phyloP scores from a whole-genome alignment of 2,329 filamentous ascomycete genomes.

The Cadophora sp. region DNA sequence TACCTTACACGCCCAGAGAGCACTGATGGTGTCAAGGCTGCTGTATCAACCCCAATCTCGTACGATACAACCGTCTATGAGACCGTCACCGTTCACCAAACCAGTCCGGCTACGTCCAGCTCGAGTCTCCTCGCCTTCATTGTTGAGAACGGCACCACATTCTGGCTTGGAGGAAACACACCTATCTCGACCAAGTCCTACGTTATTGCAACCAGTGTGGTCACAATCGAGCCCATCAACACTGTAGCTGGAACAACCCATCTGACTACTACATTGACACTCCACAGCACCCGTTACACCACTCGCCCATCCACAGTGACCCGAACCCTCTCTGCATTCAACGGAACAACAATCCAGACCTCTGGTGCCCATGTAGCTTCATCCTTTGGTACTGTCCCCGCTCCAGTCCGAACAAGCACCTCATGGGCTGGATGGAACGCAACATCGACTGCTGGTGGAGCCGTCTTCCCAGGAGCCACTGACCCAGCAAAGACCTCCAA shows the following conservation, averaged over 20 bases:
- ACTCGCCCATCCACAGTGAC: conserved; percentile 31
- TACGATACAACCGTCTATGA: conserved; percentile 13
- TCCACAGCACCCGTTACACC: conserved; percentile 22
- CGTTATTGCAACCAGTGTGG: conserved; percentile 32
- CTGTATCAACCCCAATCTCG: conserved; percentile 7
- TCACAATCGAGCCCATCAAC: conserved; percentile 38
- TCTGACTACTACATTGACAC: conserved; percentile 28
- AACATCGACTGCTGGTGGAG: conserved; percentile 23
- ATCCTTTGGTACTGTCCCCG: not conserved
- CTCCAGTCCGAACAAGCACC: not conserved
- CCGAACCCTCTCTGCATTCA: conserved; percentile 22
- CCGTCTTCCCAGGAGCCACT: conserved; percentile 1
- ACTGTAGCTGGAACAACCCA: not conserved
- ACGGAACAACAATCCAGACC: not conserved
- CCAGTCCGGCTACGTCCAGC: conserved; percentile 5
- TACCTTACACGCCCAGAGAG: conserved; percentile 16
- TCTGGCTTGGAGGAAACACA: conserved; percentile 36
- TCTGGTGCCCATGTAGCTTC: not conserved
- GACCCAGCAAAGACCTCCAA: conserved; percentile 17
- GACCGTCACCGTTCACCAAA: conserved; percentile 20
- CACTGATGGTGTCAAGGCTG: conserved; percentile 5
- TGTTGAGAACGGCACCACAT: conserved; percentile 29
- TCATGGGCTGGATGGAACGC: conserved; percentile 36
- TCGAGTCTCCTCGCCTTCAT: conserved; percentile 27
- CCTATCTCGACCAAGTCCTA: conserved; percentile 30